Evolutionary conservation across 108 stramenopile genomes (phyloP), one percentile per base, ranked within the genome.

Genomic region (Cyclotella baltica): DNA sequence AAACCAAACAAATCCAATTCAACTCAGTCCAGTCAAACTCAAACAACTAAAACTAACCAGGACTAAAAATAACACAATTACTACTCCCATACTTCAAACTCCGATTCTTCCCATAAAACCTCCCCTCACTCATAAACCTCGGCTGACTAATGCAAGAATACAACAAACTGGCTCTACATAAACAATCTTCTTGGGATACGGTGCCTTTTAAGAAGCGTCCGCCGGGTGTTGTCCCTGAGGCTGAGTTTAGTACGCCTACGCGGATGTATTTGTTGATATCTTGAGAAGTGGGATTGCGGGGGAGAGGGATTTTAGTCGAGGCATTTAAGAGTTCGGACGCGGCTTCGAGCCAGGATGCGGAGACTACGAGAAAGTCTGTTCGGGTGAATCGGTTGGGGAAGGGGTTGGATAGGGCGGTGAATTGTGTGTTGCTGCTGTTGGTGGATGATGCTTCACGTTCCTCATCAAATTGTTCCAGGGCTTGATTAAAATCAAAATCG

Each of bases 121-220:
- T 33, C 3, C 51, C 62, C 52, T 67, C 80, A 11, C 46, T 62
- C 62, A 65, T 62, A 55, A 82, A 85, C 36, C 71, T 83, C 13
- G 82, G 78, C 65, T 83, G 82, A 61, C 73, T 75, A 25, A 86
- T 75, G 46, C 83, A 84, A 9, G 86, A 80, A 68, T 86, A 86
- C 50, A 86, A 55, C 57, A 86, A 77, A 31, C 72, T 79, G 5
- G 86, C 86, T 40, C 86, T 52, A 28, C 86, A 86, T 25, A 86
- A 59, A 46, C 81, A 78, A 73, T 86, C 86, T 66, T 86, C 86
- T 53, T 86, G 86, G 0, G 70, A 73, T 1, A 86, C 70, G 0
- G 86, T 86, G 0, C 86, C 86, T 43, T 83, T 73, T 33, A 81
- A 68, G 48, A 86, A 82, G 4, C 83, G 78, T 25, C 85, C 85